phyloP scores from a whole-genome alignment of 176 grass and related monocot genomes.

The Ananas comosus region DNA sequence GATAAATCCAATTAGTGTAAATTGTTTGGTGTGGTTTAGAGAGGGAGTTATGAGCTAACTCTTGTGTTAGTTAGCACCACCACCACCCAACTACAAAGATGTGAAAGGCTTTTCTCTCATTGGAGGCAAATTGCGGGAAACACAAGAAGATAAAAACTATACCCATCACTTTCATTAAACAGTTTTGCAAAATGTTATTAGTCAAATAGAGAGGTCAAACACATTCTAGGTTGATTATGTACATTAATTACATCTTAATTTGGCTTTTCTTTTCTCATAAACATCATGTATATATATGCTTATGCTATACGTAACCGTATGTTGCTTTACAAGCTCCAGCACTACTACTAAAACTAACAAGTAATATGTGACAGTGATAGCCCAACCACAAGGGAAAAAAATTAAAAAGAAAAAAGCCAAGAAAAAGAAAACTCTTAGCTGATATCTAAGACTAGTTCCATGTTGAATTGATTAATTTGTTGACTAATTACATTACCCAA shows the following conservation, averaged over 20 bases:
- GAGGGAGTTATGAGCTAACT: background rate
- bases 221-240: too few species aligned
- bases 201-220: too few species aligned
- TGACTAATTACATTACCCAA: too few species aligned
- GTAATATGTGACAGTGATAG: slow-evolving; percentile 3
- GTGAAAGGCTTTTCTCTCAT: too few species aligned
- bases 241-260: background rate
- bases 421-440: background rate
- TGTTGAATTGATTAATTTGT: too few species aligned
- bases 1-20: background rate
- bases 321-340: background rate
- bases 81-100: too few species aligned
- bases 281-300: background rate
- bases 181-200: background rate
- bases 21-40: background rate
- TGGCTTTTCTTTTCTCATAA: background rate
- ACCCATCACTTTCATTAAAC: background rate
- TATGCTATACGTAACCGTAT: background rate
- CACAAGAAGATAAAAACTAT: too few species aligned
- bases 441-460: background rate
- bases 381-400: slow-evolving; percentile 1
- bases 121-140: too few species aligned
- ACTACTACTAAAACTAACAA: slow-evolving; percentile 18
- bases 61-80: too few species aligned
- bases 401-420: background rate